A percentile compares a stretch with the other conserved stretches of the same genome.
Evolutionary conservation across 257 asterid genomes (phyloP).

Genomic region (Catharanthus roseus): DNA sequence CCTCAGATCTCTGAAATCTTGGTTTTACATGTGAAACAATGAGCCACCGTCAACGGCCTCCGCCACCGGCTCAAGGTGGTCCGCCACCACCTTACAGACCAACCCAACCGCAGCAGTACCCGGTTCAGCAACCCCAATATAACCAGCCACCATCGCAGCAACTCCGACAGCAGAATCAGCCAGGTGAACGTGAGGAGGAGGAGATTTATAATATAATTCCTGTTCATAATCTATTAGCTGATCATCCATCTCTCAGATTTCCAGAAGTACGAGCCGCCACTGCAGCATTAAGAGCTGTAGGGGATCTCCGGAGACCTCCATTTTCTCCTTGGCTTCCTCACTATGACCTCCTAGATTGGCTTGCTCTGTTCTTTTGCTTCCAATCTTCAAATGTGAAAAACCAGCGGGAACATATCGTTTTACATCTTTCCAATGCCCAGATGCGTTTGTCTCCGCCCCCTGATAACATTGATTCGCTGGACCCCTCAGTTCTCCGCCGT

Average conservation of each 20-base stretch:
- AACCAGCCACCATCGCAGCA: slow-evolving; percentile 7
- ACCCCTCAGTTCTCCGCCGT: slow-evolving; percentile 73
- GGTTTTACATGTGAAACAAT: slow-evolving; percentile 48
- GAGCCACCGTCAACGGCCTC: slow-evolving; percentile 46
- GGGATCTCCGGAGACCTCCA: slow-evolving; percentile 85
- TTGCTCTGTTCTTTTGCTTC: slow-evolving; percentile 79
- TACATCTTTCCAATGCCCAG: slow-evolving; percentile 89
- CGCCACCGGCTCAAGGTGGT: slow-evolving; percentile 22
- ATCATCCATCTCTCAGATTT: slow-evolving; percentile 90
- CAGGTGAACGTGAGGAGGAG: no score
- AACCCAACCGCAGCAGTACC: slow-evolving; percentile 2
- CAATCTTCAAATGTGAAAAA: slow-evolving; percentile 73
- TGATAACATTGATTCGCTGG: slow-evolving; percentile 79
- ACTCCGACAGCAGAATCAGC: slow-evolving; percentile 10
- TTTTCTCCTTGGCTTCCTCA: slow-evolving; percentile 61
- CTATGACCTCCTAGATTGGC: slow-evolving; percentile 90
- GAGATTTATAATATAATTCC: slow-evolving; percentile 72
- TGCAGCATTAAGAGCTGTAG: slow-evolving; percentile 69
- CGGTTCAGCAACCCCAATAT: neutral
- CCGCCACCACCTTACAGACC: slow-evolving; percentile 17
- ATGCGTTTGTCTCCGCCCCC: slow-evolving; percentile 96
- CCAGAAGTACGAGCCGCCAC: slow-evolving; percentile 96
- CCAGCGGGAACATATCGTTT: slow-evolving; percentile 87
- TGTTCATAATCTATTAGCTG: slow-evolving; percentile 76
- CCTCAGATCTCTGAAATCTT: slow-evolving; percentile 18